phyloP scores from a whole-genome alignment of 2,329 filamentous ascomycete genomes.

The Sporothrix euskadiensis region DNA sequence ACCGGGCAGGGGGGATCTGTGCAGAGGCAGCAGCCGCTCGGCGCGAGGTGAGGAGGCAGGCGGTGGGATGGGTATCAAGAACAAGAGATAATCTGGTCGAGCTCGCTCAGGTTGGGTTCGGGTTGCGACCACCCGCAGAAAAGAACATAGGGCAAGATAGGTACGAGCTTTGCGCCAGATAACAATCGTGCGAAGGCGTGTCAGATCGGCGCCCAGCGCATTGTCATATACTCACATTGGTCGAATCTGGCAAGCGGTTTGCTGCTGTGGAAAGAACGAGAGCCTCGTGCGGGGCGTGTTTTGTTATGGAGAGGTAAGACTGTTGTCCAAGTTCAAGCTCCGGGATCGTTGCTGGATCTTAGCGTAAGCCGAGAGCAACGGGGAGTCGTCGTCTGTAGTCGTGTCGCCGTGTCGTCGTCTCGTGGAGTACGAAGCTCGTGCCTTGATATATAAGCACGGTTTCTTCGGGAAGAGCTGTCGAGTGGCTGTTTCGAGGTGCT shows the following conservation, averaged over 20 bases:
- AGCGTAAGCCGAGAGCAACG: neutral
- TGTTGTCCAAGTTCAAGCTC: neutral
- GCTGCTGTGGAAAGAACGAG: neutral
- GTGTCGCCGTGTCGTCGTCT: neutral
- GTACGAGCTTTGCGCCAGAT: neutral
- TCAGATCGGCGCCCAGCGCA: neutral
- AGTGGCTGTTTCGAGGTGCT: slow-evolving; percentile 4
- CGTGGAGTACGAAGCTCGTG: neutral
- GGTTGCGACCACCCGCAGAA: neutral
- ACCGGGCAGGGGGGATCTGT: neutral
- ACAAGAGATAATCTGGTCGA: neutral
- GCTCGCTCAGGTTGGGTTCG: neutral
- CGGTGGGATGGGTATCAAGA: slow-evolving; percentile 8
- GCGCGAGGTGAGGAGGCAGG: neutral
- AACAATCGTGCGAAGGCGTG: neutral
- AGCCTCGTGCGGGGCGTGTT: neutral
- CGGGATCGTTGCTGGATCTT: neutral
- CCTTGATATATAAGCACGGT: slow-evolving; percentile 21
- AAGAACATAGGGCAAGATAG: neutral
- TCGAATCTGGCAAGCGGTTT: neutral
- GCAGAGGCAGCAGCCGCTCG: neutral
- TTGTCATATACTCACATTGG: slow-evolving; percentile 4
- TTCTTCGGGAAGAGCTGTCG: slow-evolving; percentile 1
- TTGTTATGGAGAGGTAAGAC: neutral
- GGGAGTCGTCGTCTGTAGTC: neutral